Evolutionary conservation across 1,139 yeast species (phyloP), one percentile per base, ranked within the genome.

Genomic region (Saccharomyces hybrid): DNA sequence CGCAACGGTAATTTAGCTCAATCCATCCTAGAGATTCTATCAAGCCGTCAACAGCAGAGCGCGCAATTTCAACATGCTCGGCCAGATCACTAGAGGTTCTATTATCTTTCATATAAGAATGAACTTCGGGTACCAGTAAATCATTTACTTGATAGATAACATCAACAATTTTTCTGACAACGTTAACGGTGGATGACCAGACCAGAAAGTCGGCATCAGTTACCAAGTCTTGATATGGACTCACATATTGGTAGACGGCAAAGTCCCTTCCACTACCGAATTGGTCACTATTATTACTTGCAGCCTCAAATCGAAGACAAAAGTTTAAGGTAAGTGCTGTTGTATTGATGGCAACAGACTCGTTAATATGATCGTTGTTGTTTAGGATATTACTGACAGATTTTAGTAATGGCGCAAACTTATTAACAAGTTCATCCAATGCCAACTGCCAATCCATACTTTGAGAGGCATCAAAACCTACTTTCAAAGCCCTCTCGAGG

Each of bases 381-480:
- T 55, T 53, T 54, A 66, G 63, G 0, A 77, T 70, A 6, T 67
- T 60, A 51, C 80, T 77, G 54, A 81, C 57, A 5, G 67, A 60
- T 46, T 70, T 60, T 38, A 81, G 60, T 28, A 75, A 64, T 9
- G 84, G 83, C 1, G 79, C 71, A 63, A 80, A 81, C 61, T 81
- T 81, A 34, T 67, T 67, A 3, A 73, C 75, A n/a, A 81, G 75
- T 34, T 68, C 72, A 48, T 73, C 74, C 0, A 82, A 75, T 5
- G 76, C 69, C 11, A 65, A 57, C 60, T 77, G 82, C 86, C 86
- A 82, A 61, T 81, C 69, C 0, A 79, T 80, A 14, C 78, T 74
- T 2, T 60, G 53, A 49, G 61, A 65, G 2, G 80, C 77, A 51
- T 75, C 68, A 11, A 73, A 63, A 54, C 72, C 65, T 0, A 60